phyloP scores from a whole-genome alignment of 1,139 yeast genomes.

The Pichia sp. region DNA sequence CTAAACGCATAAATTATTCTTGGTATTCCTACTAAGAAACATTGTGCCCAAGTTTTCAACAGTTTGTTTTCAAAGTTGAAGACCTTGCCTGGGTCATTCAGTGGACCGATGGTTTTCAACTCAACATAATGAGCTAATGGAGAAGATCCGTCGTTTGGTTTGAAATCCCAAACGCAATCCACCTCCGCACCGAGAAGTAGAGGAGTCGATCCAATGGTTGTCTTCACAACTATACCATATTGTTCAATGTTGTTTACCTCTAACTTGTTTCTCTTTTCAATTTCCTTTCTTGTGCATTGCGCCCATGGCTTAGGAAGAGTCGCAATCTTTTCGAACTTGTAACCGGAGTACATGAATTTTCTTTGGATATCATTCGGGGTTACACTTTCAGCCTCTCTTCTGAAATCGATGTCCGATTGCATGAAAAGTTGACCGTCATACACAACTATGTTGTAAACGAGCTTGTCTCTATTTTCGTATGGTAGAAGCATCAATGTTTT shows the following conservation, averaged over 20 bases:
- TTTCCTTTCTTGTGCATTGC: conserved; percentile 54
- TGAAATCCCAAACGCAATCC: conserved; percentile 81
- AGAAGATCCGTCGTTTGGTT: conserved; percentile 47
- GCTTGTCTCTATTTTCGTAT: conserved; percentile 48
- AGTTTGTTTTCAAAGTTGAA: conserved; percentile 66
- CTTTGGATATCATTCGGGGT: conserved; percentile 37
- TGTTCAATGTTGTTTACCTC: conserved; percentile 65
- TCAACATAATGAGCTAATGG: conserved; percentile 77
- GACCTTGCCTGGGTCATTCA: conserved; percentile 51
- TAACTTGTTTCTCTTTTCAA: conserved; percentile 59
- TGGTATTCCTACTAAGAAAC: conserved; percentile 79
- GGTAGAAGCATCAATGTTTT: conserved; percentile 63
- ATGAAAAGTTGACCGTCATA: conserved; percentile 88
- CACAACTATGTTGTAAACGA: conserved; percentile 56
- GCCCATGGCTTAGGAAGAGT: conserved; percentile 79
- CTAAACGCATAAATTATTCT: conserved; percentile 81
- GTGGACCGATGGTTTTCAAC: conserved; percentile 63
- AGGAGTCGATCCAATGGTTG: conserved; percentile 74
- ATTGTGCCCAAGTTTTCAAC: conserved; percentile 86
- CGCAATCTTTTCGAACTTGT: conserved; percentile 77
- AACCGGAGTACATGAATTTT: conserved; percentile 61
- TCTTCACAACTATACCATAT: conserved; percentile 69
- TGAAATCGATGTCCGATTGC: conserved; percentile 52
- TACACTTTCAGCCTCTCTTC: conserved; percentile 27
- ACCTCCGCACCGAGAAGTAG: conserved; percentile 84